Evolutionary conservation across 768 basidiomycete genomes (phyloP).

Genomic region (Tulasnella sp.): DNA sequence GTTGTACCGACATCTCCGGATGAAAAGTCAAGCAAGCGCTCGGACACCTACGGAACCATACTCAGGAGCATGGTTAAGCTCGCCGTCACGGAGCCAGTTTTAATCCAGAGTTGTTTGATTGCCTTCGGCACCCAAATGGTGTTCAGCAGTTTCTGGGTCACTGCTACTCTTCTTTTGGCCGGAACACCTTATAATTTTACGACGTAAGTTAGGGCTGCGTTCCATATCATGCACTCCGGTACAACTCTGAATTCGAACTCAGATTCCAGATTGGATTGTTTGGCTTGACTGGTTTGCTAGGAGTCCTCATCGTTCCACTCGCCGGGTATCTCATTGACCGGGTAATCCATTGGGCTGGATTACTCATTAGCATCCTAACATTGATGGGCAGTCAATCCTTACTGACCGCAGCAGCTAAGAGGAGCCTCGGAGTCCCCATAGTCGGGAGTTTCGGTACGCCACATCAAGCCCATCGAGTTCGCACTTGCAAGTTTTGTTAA

Average conservation of each 20-base stretch:
- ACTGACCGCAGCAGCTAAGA: constrained; percentile 61
- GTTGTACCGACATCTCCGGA: neutral
- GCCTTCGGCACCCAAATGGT: constrained; percentile 25
- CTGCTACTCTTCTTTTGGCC: constrained; percentile 40
- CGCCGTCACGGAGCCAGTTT: constrained; percentile 64
- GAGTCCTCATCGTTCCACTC: constrained; percentile 60
- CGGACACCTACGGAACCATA: constrained; percentile 33
- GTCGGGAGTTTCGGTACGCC: constrained; percentile 52
- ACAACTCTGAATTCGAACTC: neutral
- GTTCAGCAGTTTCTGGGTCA: constrained; percentile 48
- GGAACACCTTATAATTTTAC: constrained; percentile 37
- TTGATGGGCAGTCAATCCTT: constrained; percentile 51
- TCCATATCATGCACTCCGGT: too few species aligned
- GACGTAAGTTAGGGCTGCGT: constrained; percentile 23
- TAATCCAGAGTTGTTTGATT: constrained; percentile 48
- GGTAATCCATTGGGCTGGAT: constrained; percentile 70
- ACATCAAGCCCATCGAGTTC: neutral
- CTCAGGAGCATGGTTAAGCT: constrained; percentile 64
- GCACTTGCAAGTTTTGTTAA: neutral
- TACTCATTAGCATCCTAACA: constrained; percentile 46
- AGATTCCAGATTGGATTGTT: constrained; percentile 62
- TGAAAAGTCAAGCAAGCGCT: constrained; percentile 16
- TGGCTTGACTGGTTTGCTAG: constrained; percentile 56
- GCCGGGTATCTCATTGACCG: constrained; percentile 61
- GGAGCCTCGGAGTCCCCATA: constrained; percentile 61